Evolutionary conservation across 1,284 basidiomycete species (phyloP).

Genomic region (Cryptococcus sp.): DNA sequence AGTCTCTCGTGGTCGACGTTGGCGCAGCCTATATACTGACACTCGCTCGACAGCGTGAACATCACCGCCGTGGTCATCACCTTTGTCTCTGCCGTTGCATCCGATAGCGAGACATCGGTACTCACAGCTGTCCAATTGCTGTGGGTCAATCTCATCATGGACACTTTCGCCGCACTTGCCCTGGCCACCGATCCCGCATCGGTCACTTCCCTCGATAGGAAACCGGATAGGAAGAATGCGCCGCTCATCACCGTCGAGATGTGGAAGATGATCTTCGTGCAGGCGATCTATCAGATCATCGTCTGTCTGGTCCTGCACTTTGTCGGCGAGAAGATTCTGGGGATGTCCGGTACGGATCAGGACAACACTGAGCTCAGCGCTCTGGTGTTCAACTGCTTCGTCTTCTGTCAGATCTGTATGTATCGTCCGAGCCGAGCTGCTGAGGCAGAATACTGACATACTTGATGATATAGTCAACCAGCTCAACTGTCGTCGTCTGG

Average conservation of each 20-base stretch:
- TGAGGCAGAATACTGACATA: background rate
- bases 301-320: slow-evolving; percentile 91
- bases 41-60: slow-evolving; percentile 62
- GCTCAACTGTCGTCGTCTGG: slow-evolving; percentile 84
- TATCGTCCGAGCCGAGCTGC: background rate
- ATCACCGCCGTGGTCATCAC: slow-evolving; percentile 94
- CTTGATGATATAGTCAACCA: slow-evolving; percentile 64
- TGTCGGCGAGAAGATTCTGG: slow-evolving; percentile 71
- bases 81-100: slow-evolving; percentile 85
- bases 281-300: slow-evolving; percentile 83
- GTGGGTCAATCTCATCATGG: slow-evolving; percentile 71
- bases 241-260: slow-evolving; percentile 88
- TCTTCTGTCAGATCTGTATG: slow-evolving; percentile 84
- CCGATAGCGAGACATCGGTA: slow-evolving; percentile 73
- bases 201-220: slow-evolving; percentile 76
- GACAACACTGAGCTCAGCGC: slow-evolving; percentile 65
- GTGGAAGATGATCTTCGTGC: slow-evolving; percentile 92
- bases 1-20: slow-evolving; percentile 9
- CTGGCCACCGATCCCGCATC: slow-evolving; percentile 94
- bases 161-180: slow-evolving; percentile 95
- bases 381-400: slow-evolving; percentile 93
- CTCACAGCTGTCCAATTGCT: slow-evolving; percentile 92
- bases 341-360: slow-evolving; percentile 56
- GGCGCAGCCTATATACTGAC: background rate
- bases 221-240: slow-evolving; percentile 83